Evolutionary conservation across 306 rosid species (phyloP), one percentile per base, ranked within the genome.

Genomic region (Carpinus viminea): DNA sequence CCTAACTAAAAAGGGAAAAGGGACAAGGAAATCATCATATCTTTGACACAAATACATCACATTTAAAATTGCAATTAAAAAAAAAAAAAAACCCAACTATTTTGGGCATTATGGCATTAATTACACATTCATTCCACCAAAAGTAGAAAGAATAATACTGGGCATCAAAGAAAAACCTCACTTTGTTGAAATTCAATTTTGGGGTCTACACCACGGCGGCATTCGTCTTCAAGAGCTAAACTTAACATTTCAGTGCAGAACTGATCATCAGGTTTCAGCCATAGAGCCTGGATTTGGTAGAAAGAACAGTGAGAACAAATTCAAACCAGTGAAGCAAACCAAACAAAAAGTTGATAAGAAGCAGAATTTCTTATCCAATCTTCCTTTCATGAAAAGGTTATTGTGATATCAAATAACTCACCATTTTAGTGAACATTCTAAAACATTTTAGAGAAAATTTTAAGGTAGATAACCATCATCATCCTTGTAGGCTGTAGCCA

Each of bases 181-280:
- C 56, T 64, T 75, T 79, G 72, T 72, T 53, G 73, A 57, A 84
- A 84, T 38, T 90, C 86, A 75, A 77, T 52, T 76, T 75, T 70
- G 20, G 83, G 68, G 61, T 90, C 92, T 12, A 81, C 72, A 16
- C 85, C 85, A 17, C 76, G n/a, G 50, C 89, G 88, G 82, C 93
- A 69, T 82, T 94, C 97, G 20, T 94, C 98, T 51, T 77, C 72
- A 41, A 92, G 87, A 71, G 97, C 99, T 87, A 86, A 54, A 61
- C 88, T 93, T 70, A 93, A 70, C 99, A 95, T 93, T 83, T 95
- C 98, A 3, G 98, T 93, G 87, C 96, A 93, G 75, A 95, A 93
- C 54, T 88, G 99, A 79, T 95, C 98, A 31, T 91, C 98, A 7
- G 99, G 89, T 77, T 87, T 81, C 69, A 91, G 85, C 98, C 99